Base-by-base conservation (phyloP, 2,329 filamentous ascomycete species). In the Fonsecaea pedrosoi region DNA sequence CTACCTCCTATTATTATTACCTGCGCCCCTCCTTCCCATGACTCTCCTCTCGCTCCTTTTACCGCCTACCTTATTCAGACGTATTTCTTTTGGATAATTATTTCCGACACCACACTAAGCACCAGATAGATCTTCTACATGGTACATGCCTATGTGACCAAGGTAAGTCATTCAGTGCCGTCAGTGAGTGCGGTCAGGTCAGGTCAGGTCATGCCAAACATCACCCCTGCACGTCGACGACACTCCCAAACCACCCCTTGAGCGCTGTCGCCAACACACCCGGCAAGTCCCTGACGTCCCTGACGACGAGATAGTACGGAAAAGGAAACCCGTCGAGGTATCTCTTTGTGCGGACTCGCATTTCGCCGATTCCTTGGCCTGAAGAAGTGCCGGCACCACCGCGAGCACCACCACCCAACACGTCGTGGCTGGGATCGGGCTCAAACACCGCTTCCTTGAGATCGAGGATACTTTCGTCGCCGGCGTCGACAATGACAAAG, bases 251-350 rank as follows among this genome's bases (percentile, higher is more conserved):
- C 96, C 96, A 99, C 72, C 96, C 96, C 80, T 94, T 90, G 81
- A 99, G 80, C 72, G 97, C 86, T 34, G 91, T 91, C 13, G 93
- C 92, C 79, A 99, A 79, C 53, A 97, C 94, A 38, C 88, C 89
- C 4, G 96, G 95, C 75, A 99, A 83, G 79, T 99, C 95, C 74
- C 90, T 89, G 56, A 99, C 89, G 81, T 98, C 89, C 71, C 94
- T 89, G 66, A 99, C 95, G 72, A 99, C 92, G 64, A 99, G 82
- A 77, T 98, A 99, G 82, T 97, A 99, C 77, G 91, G 89, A 81
- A 99, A 99, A 0, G 96, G 95, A 79, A 99, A 99, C 7, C 89
- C 90, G 78, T 99, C 96, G 73, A 99, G 86, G 77, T 99, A 99
- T 74, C 92, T 88, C 82, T 92, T 90, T 78, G 96, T 93, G 74